Evolutionary conservation across 257 asterid genomes (phyloP), one percentile per base, ranked within the genome.

Genomic region (Solanum appendiculatum): DNA sequence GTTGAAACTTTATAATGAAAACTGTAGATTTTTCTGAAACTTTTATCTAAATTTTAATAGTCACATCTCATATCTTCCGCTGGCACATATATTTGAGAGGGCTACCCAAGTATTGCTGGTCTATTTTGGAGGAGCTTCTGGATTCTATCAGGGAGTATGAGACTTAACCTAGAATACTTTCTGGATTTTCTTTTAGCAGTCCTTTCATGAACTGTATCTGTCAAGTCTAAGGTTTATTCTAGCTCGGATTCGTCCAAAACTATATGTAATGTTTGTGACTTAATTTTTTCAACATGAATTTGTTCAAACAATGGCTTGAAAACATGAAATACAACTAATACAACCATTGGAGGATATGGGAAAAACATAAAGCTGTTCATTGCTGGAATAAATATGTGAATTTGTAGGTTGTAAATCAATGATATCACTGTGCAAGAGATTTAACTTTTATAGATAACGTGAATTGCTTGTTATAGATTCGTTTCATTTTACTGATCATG

Each of bases 11-110:
- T 15, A 88, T 88, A 86, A 89, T 60, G 72, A 9, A 20, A 34
- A 72, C 29, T 36, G 46, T 72, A 34, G 48, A 70, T 34, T 72
- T 36, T 72, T 36, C 81, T 72, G 46, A 72, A 72, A 36, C 48
- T 21, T 72, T 36, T 72, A 9, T 72, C 46, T 36, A 9, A 72
- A 81, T 85, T 86, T 89, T 25, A 70, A 73, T 94, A 96, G 98
- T 90, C 94, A 96, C 90, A 94, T 95, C 88, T 96, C 99, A 20
- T 96, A 96, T 87, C 98, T 96, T 84, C 99, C 98, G 15, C 92
- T 96, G 98, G 98, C 99, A 15, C 99, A 96, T 93, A 96, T 96
- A 87, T 95, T 92, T 69, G 99, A 96, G 89, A 95, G 99, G 86
- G 94, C 96, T 89, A 93, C 93, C 92, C 98, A 95, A 84, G 91